These are phyloP conservation scores for Trametes pubescens DNA, from an alignment of 1,284 basidiomycete species.

Conservation along the genomic window DNA sequence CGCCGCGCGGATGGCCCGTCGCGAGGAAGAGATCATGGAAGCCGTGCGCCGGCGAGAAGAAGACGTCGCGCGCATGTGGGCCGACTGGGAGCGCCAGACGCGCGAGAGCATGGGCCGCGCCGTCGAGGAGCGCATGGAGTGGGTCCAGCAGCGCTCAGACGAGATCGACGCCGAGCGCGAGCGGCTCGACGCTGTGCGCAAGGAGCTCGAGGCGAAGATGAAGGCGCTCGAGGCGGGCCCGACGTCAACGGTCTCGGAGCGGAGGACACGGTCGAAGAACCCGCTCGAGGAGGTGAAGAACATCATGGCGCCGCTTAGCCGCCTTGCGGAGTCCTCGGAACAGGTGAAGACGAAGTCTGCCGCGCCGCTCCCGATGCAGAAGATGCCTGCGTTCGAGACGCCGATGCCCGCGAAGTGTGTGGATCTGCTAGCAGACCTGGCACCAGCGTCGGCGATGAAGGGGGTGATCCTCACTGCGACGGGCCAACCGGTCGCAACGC, in stretches of 20 bases:
- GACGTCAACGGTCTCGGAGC: slow-evolving; percentile 26
- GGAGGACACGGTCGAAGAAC: slow-evolving; percentile 60
- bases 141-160: slow-evolving; percentile 58
- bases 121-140: slow-evolving; percentile 61
- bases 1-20: slow-evolving; percentile 67
- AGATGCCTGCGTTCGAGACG: slow-evolving; percentile 48
- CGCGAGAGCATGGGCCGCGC: slow-evolving; percentile 55
- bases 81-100: slow-evolving; percentile 62
- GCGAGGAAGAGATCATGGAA: slow-evolving; percentile 74
- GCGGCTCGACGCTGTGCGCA: slow-evolving; percentile 52
- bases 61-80: slow-evolving; percentile 60
- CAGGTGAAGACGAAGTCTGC: slow-evolving; percentile 29
- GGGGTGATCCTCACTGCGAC: slow-evolving; percentile 80
- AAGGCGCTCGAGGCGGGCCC: slow-evolving; percentile 49
- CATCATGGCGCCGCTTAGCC: slow-evolving; percentile 60
- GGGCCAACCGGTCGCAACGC: slow-evolving; percentile 74
- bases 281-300: slow-evolving; percentile 81
- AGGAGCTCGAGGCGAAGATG: slow-evolving; percentile 57
- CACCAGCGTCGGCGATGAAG: slow-evolving; percentile 76
- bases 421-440: slow-evolving; percentile 35
- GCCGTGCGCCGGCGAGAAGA: slow-evolving; percentile 55
- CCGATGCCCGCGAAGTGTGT: slow-evolving; percentile 43
- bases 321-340: slow-evolving; percentile 46
- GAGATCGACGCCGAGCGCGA: slow-evolving; percentile 62
- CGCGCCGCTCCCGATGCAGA: slow-evolving; percentile 39